A percentile compares a stretch with the other conserved stretches of the same genome.
phyloP scores from a whole-genome alignment of 768 basidiomycete species.

The Mycena galericulata region DNA sequence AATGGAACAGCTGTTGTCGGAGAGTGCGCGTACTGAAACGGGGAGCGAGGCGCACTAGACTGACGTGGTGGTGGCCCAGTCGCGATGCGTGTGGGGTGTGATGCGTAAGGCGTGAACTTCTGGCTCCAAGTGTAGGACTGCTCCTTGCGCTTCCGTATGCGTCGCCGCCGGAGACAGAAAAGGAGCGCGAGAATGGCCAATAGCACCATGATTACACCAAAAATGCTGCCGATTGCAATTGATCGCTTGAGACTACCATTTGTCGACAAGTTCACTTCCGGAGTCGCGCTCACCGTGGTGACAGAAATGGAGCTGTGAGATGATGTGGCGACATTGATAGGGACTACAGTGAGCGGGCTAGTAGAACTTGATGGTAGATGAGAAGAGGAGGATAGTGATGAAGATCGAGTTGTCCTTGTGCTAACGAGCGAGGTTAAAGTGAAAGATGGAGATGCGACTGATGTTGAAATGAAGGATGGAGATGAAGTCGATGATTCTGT shows the following conservation, averaged over 20 bases:
- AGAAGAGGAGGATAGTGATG: constrained; percentile 7
- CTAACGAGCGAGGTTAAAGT: background rate
- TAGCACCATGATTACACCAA: constrained; percentile 3
- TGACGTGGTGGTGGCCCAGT: background rate
- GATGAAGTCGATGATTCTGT: background rate
- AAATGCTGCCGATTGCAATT: background rate
- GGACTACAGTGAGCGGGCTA: background rate
- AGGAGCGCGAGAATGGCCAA: background rate
- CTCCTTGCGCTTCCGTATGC: background rate
- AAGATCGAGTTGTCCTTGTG: background rate
- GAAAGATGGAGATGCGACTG: background rate
- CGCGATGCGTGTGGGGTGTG: background rate
- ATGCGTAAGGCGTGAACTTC: constrained; percentile 3
- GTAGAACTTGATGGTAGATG: background rate
- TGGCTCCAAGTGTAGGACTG: constrained; percentile 3
- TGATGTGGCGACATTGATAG: constrained; percentile 5
- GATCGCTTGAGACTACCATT: constrained; percentile 5
- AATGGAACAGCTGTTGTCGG: background rate
- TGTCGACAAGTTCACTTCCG: constrained; percentile 1
- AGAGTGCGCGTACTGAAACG: background rate
- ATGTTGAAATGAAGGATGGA: too few species aligned
- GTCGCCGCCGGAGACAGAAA: constrained; percentile 8
- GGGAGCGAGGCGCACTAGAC: background rate
- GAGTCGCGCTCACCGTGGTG: background rate
- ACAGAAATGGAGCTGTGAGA: background rate